Base-by-base conservation (phyloP, 495 filamentous ascomycete genomes). In the Pseudomonodictys pantanalensis region DNA sequence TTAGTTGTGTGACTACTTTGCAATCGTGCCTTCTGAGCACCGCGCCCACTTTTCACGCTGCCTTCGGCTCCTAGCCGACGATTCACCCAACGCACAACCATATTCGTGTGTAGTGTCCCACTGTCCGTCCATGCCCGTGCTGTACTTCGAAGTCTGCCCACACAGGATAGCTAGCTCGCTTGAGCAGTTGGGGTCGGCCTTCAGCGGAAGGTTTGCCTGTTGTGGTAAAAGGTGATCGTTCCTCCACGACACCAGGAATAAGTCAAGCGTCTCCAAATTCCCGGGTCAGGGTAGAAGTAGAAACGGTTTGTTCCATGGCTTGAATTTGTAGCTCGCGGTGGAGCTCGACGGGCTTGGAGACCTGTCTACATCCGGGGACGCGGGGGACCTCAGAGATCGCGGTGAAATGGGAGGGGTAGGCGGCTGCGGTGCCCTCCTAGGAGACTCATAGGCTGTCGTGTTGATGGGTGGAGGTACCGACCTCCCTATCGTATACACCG, bases 221-320 rank as follows among this genome's bases (percentile, higher is more conserved):
- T 58, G 30, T 20, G 24, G 45, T 3, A 11, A 29, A 45, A n/a
- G n/a, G 32, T n/a, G n/a, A n/a, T n/a, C n/a, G n/a, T n/a, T n/a
- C n/a, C n/a, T n/a, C n/a, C n/a, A n/a, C n/a, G n/a, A n/a, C n/a
- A n/a, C n/a, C n/a, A 39, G 9, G 15, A 20, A 15, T 15, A 39
- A 20, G 26, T 18, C 28, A 24, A 22, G 4, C 22, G 4, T 3
- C 2, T 4, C 33, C 8, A 9, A 33, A 10, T 33, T 56, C 43
- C 41, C 38, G 15, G 4, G 12, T 50, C 29, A 62, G 10, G 61
- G 61, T 22, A 64, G 22, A 23, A 52, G 33, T n/a, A 64, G 17
- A 24, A 58, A 52, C 11, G 61, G 61, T 24, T 59, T 64, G 50
- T 33, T 59, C 61, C 61, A 64, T 9, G 55, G 61, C 35, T 43